Percentiles rank a stretch among this genome's conserved stretches.
These are phyloP conservation scores for Atalantia buxifolia DNA, from an alignment of 345 rosid genomes.

Conservation along the genomic window DNA sequence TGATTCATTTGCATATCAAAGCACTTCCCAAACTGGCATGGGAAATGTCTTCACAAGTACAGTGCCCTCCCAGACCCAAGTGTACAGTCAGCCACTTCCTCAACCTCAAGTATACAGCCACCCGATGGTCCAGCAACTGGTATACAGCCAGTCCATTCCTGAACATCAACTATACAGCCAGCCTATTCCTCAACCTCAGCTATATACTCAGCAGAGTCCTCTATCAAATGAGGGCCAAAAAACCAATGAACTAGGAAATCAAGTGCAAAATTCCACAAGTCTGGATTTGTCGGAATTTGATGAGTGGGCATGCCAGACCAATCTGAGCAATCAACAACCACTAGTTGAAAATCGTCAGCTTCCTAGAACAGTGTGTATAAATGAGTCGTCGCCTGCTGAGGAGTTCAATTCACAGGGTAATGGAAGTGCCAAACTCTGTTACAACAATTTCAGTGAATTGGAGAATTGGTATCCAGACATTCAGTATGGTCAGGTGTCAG, in stretches of 20 bases:
- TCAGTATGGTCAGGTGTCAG: slow-evolving; percentile 15
- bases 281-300: slow-evolving; percentile 17
- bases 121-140: not conserved
- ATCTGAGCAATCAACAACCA: slow-evolving; percentile 23
- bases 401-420: slow-evolving; percentile 16
- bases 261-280: slow-evolving; percentile 17
- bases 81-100: slow-evolving; percentile 14
- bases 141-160: not conserved
- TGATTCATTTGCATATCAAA: slow-evolving; percentile 19
- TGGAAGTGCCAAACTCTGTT: slow-evolving; percentile 10
- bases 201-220: slow-evolving; percentile 8
- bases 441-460: slow-evolving; percentile 12
- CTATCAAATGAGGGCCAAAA: slow-evolving; percentile 17
- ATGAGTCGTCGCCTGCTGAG: slow-evolving; percentile 10
- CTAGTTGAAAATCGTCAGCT: slow-evolving; percentile 14
- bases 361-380: slow-evolving; percentile 8
- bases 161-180: slow-evolving; percentile 8
- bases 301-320: slow-evolving; percentile 9
- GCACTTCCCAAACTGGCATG: slow-evolving; percentile 15
- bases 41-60: slow-evolving; percentile 4
- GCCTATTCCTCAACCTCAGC: slow-evolving; percentile 7
- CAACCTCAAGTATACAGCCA: slow-evolving; percentile 10
- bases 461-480: slow-evolving; percentile 27
- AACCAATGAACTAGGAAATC: slow-evolving; percentile 10
- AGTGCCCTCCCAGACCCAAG: slow-evolving; percentile 18